Evolutionary conservation across 1,284 basidiomycete species (phyloP).

Genomic region (Papiliotrema terrestris): DNA sequence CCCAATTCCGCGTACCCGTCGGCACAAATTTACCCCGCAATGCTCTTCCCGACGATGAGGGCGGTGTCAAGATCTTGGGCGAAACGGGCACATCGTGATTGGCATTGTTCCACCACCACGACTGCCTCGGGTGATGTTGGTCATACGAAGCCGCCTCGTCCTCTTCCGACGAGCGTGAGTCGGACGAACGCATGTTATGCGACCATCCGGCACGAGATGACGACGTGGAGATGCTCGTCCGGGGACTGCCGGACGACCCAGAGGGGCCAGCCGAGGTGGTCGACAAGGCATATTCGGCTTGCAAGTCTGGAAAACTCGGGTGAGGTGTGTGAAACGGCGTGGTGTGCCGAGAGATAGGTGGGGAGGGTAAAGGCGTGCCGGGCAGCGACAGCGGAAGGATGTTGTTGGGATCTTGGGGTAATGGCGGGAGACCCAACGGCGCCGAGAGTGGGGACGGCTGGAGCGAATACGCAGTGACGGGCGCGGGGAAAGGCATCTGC

Average conservation of each 20-base stretch:
- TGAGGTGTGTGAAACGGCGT: constrained; percentile 21
- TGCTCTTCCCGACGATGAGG: not conserved
- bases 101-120: constrained; percentile 15
- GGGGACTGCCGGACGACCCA: constrained; percentile 14
- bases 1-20: constrained; percentile 20
- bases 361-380: constrained; percentile 18
- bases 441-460: not conserved
- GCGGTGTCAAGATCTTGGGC: constrained; percentile 7
- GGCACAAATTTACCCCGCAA: constrained; percentile 10
- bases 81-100: constrained; percentile 8
- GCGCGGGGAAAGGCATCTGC: not conserved
- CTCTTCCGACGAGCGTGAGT: constrained; percentile 21
- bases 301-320: constrained; percentile 18
- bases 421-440: constrained; percentile 8
- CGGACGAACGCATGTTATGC: constrained; percentile 6
- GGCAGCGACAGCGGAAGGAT: constrained; percentile 28
- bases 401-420: constrained; percentile 26
- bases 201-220: constrained; percentile 19
- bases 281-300: constrained; percentile 11
- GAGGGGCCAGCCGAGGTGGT: constrained; percentile 5
- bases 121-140: constrained; percentile 2
- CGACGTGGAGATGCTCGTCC: constrained; percentile 29
- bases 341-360: constrained; percentile 11
- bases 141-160: constrained; percentile 15
- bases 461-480: not conserved